Evolutionary conservation across 1,139 yeast genomes (phyloP).

Genomic region (Saccharomyces hybrid): DNA sequence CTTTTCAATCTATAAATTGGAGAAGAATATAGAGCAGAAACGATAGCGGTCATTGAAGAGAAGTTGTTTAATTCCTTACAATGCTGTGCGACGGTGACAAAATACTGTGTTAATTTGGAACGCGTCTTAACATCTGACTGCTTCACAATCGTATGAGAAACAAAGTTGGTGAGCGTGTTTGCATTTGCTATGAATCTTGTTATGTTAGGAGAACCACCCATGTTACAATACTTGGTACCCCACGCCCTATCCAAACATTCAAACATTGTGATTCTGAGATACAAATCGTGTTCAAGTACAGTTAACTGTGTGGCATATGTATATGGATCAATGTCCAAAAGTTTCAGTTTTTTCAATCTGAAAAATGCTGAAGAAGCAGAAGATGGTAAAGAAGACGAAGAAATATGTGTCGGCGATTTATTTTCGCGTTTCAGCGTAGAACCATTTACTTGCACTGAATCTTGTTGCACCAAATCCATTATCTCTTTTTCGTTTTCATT

Average conservation of each 20-base stretch:
- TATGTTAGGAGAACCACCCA: constrained; percentile 46
- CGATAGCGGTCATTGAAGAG: constrained; percentile 86
- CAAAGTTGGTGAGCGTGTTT: constrained; percentile 76
- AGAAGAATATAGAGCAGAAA: constrained; percentile 78
- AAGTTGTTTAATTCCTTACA: constrained; percentile 72
- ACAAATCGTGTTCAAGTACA: constrained; percentile 60
- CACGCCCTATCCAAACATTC: constrained; percentile 76
- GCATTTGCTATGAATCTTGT: constrained; percentile 66
- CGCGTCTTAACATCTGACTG: constrained; percentile 56
- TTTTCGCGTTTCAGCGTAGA: not conserved
- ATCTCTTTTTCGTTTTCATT: constrained; percentile 4
- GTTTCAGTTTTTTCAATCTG: constrained; percentile 35
- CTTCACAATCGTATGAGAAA: constrained; percentile 65
- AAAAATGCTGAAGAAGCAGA: constrained; percentile 9
- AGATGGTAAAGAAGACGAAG: constrained; percentile 4
- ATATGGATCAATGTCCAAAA: constrained; percentile 61
- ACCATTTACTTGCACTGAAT: not conserved
- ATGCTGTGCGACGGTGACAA: constrained; percentile 73
- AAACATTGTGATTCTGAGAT: constrained; percentile 56
- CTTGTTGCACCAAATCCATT: not conserved
- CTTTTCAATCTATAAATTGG: constrained; percentile 77
- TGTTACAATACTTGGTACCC: constrained; percentile 58
- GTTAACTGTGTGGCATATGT: constrained; percentile 83
- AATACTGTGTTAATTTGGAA: constrained; percentile 61
- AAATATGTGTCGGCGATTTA: constrained; percentile 3